Conservation (phyloP, 129 eudicot genomes). For the Heracleum sosnowskyi region DNA sequence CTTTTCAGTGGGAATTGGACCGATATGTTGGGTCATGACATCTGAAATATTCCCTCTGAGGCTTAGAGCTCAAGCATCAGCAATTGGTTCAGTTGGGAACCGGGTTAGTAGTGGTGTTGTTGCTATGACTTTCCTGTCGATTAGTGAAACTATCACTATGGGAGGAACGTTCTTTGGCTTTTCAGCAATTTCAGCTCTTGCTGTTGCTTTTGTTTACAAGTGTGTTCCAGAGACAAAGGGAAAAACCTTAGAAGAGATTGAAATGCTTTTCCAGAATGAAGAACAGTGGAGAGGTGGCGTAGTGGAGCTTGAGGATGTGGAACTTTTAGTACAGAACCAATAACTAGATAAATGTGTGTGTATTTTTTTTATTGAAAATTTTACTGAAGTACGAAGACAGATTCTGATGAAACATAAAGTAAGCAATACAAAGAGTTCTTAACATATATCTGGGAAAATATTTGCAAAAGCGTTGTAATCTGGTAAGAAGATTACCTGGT, state of each 20-base stretch:
- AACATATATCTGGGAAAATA: neutral
- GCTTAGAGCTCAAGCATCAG: constrained; percentile 73
- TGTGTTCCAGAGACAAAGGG: constrained; percentile 71
- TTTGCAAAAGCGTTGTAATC: neutral
- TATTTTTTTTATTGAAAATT: neutral
- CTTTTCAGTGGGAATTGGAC: constrained; percentile 71
- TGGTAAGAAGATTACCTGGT: neutral
- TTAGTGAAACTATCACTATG: constrained; percentile 42
- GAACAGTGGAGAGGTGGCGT: constrained; percentile 28
- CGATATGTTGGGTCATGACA: constrained; percentile 69
- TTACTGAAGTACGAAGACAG: neutral
- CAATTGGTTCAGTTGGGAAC: constrained; percentile 65
- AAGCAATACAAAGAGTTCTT: neutral
- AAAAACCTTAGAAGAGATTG: constrained; percentile 65
- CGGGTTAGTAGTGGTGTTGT: constrained; percentile 68
- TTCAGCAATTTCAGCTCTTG: constrained; percentile 42
- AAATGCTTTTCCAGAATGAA: constrained; percentile 36
- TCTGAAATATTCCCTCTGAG: constrained; percentile 62
- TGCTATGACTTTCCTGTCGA: constrained; percentile 67
- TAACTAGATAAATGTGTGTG: neutral
- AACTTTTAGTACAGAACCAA: constrained; percentile 35
- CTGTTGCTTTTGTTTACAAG: constrained; percentile 45
- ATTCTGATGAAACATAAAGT: neutral
- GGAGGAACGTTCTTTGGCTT: constrained; percentile 57
- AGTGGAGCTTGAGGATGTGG: constrained; percentile 46